Conservation (phyloP, 2,329 filamentous ascomycete species). For the Diplodia sapinea region DNA sequence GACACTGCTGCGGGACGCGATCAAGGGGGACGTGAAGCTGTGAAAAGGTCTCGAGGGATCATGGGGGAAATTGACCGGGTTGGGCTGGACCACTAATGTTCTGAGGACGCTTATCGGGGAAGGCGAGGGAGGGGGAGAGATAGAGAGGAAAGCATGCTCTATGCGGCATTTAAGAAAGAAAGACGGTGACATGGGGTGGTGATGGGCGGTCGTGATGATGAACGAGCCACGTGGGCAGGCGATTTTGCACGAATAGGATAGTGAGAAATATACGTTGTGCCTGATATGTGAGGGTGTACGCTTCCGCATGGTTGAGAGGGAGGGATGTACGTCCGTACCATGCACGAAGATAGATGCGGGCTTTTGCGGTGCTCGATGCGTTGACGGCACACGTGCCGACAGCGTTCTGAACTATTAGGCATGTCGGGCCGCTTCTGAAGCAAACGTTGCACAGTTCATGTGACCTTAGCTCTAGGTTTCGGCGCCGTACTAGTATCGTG, state of each 20-base stretch:
- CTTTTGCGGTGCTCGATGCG: background rate
- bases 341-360: background rate
- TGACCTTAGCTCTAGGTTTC: background rate
- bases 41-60: slow-evolving; percentile 33
- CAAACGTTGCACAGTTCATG: slow-evolving; percentile 4
- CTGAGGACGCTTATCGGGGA: background rate
- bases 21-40: slow-evolving; percentile 54
- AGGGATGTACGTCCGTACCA: background rate
- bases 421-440: background rate
- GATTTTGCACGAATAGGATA: background rate
- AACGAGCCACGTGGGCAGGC: background rate
- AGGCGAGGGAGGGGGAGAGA: background rate
- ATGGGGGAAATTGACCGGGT: background rate
- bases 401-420: background rate
- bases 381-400: background rate
- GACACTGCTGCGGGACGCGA: slow-evolving; percentile 62
- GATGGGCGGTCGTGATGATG: background rate
- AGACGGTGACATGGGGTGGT: background rate
- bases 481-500: background rate
- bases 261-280: background rate
- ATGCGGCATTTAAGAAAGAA: background rate
- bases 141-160: too few relatives aligned
- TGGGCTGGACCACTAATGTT: background rate
- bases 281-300: background rate
- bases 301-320: background rate